Evolutionary conservation across 1,139 yeast species (phyloP), one percentile per base, ranked within the genome.

Genomic region (Nadsonia starkeyi-henricii): DNA sequence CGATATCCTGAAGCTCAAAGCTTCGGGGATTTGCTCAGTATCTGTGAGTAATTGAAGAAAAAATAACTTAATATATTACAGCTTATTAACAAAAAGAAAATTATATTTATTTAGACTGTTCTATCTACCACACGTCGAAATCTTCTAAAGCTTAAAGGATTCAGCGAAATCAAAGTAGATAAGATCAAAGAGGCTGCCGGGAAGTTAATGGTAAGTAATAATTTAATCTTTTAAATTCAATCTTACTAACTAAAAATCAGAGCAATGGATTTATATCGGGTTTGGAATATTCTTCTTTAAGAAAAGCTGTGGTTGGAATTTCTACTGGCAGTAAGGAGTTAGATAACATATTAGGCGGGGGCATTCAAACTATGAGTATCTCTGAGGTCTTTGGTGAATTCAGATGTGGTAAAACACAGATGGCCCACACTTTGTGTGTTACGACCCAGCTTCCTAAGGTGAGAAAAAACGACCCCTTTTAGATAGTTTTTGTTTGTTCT

Each of bases 311-410:
- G 0, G 57, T 70, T 26, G 57, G 69, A 3, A 59, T 78, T 13
- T 69, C 80, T 0, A 77, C 82, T 0, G 82, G 82, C 0, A 71
- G 78, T 8, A 74, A 69, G 50, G 72, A 74, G 42, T 64, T 78
- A 45, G 80, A 77, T 54, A 68, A 70, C 19, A 68, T 75, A 41
- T 63, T 77, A 13, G 81, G 81, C 15, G 81, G 81, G 12, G 81
- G 82, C 0, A 62, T 77, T 20, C 73, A 71, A 65, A 74, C 81
- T 0, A 77, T 77, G 81, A 72, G 79, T 48, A 70, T 77, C 36
- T 75, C 79, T 0, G 82, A 77, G 56, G 82, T 77, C 1, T 77
- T 75, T 64, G 82, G 82, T 2, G 82, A 77, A 56, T 77, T 74
- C 54, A 65, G 82, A 50, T 76, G 81, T 53, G 81, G 81, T 47